Evolutionary conservation across 257 asterid species (phyloP).

Genomic region (Ilex aquifolium): DNA sequence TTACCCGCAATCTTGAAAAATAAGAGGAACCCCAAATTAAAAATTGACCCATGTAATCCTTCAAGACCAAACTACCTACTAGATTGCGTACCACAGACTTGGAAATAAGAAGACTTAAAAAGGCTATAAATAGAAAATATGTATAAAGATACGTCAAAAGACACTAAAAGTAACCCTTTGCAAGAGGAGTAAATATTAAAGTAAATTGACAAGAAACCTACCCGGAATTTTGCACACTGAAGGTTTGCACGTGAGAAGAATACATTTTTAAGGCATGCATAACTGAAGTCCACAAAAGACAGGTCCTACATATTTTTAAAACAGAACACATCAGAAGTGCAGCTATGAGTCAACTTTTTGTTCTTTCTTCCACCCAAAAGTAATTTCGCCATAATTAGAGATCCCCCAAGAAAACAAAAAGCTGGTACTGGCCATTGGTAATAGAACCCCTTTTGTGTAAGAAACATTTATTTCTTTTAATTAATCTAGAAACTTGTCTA

Average conservation of each 20-base stretch:
- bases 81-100: too few species aligned
- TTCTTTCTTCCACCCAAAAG: background rate
- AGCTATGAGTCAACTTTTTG: background rate
- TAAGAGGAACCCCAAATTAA: background rate
- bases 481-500: background rate
- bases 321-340: conserved; percentile 6
- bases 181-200: too few species aligned
- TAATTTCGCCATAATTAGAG: too few species aligned
- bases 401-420: too few species aligned
- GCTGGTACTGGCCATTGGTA: too few species aligned
- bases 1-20: background rate
- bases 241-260: conserved; percentile 94
- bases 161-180: background rate
- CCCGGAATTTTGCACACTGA: conserved; percentile 86
- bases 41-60: too few species aligned
- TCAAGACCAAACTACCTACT: too few species aligned
- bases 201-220: conserved; percentile 14
- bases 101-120: background rate
- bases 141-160: conserved; percentile 5
- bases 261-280: conserved; percentile 71
- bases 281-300: conserved; percentile 88
- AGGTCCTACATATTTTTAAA: conserved; percentile 58
- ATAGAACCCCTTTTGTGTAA: too few species aligned
- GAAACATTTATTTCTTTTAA: too few species aligned
- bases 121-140: background rate